A percentile compares a stretch with the other conserved stretches of the same genome.
Evolutionary conservation across 257 asterid genomes (phyloP).

Genomic region (Solanum rostratum): DNA sequence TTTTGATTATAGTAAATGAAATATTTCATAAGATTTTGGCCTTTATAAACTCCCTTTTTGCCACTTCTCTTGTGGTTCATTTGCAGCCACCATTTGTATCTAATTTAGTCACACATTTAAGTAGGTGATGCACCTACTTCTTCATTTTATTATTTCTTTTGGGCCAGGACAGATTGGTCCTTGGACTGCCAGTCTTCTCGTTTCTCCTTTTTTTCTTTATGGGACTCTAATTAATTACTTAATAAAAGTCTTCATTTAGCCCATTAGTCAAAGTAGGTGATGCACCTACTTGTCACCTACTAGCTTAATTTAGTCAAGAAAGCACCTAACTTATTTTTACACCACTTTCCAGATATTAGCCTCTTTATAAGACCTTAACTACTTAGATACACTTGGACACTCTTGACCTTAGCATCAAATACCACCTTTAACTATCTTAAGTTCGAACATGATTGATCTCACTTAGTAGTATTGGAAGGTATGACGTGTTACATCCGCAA

Average conservation of each 20-base stretch:
- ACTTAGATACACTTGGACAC: not conserved
- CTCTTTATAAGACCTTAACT: not conserved
- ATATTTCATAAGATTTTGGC: not conserved
- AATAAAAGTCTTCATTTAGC: not conserved
- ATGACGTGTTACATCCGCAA: too few relatives aligned
- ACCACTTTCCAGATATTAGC: not conserved
- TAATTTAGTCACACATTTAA: not conserved
- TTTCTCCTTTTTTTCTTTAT: too few relatives aligned
- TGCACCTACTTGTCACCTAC: not conserved
- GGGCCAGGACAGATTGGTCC: not conserved
- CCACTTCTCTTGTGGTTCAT: not conserved
- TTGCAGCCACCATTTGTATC: not conserved
- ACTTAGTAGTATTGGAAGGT: not conserved
- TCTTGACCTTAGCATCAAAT: not conserved
- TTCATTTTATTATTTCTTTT: not conserved
- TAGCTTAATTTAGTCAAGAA: not conserved
- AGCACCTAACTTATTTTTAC: not conserved
- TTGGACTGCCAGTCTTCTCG: not conserved
- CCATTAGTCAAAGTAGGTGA: not conserved
- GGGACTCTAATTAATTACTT: not conserved
- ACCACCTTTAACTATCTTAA: not conserved
- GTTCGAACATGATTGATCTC: not conserved
- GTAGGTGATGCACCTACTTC: not conserved
- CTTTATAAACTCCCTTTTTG: not conserved
- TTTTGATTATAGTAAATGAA: not conserved